phyloP scores from a whole-genome alignment of 1,284 basidiomycete species.

The Somion occarium region DNA sequence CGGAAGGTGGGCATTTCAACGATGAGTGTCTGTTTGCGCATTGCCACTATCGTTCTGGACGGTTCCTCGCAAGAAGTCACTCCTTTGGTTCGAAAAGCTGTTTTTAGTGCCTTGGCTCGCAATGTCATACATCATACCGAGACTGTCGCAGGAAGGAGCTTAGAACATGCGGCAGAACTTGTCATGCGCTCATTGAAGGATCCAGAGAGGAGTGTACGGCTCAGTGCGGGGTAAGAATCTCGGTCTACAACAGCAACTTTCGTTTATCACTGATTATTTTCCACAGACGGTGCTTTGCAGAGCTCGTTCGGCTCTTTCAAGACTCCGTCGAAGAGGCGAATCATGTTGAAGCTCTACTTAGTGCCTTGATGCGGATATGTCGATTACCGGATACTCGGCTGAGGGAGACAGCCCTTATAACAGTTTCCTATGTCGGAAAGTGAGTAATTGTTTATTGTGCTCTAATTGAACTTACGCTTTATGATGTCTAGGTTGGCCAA shows the following conservation, averaged over 20 bases:
- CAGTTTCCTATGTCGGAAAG: conserved; percentile 61
- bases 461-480: neutral
- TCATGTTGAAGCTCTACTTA: conserved; percentile 40
- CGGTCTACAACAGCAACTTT: neutral
- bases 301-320: conserved; percentile 41
- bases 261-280: no score
- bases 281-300: conserved; percentile 43
- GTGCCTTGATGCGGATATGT: conserved; percentile 43
- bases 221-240: conserved; percentile 66
- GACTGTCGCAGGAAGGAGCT: conserved; percentile 28
- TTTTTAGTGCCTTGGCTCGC: conserved; percentile 39
- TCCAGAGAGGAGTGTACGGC: conserved; percentile 51
- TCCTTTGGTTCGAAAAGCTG: conserved; percentile 38
- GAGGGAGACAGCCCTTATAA: conserved; percentile 58
- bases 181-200: conserved; percentile 47
- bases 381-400: conserved; percentile 38
- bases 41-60: conserved; percentile 40
- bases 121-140: conserved; percentile 44
- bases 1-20: conserved; percentile 27
- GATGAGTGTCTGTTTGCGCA: conserved; percentile 33
- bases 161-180: conserved; percentile 35
- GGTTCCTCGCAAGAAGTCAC: conserved; percentile 43
- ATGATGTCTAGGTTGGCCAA: conserved; percentile 41
- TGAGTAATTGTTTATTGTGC: conserved; percentile 30
- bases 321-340: conserved; percentile 20